Evolutionary conservation across 192 early-diverging fungal species (phyloP).

Genomic region (Entomortierella beljakovae): DNA sequence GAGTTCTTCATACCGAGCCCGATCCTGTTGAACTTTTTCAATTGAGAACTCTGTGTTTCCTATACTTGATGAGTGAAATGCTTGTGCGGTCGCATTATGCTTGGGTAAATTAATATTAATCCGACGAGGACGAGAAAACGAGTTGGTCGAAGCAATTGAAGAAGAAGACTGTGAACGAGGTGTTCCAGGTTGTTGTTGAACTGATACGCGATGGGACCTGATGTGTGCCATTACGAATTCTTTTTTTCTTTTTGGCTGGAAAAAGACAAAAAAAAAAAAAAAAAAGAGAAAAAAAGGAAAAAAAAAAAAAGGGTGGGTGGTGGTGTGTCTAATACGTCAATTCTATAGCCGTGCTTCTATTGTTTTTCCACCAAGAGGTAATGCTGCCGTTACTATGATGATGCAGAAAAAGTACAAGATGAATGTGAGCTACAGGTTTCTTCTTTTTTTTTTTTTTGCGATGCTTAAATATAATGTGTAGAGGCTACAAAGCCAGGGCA

Average conservation of each 20-base stretch:
- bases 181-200: constrained; percentile 18
- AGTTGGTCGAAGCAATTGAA: constrained; percentile 4
- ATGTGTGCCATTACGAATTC: constrained; percentile 13
- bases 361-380: too few relatives aligned
- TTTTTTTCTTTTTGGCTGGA: background rate
- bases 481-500: background rate
- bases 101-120: constrained; percentile 40
- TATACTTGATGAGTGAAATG: constrained; percentile 11
- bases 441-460: constrained; percentile 5
- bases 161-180: constrained; percentile 32
- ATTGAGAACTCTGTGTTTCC: background rate
- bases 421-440: too few relatives aligned
- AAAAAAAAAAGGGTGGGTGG: background rate
- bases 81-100: constrained; percentile 8
- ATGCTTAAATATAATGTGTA: too few relatives aligned
- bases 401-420: too few relatives aligned
- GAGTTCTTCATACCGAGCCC: constrained; percentile 18
- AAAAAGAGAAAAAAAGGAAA: background rate
- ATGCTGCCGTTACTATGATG: too few relatives aligned
- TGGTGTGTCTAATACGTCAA: background rate
- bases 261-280: background rate
- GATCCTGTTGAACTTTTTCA: constrained; percentile 15
- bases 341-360: background rate
- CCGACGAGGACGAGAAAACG: constrained; percentile 27
- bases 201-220: constrained; percentile 16